Evolutionary conservation across 805 yeast species (phyloP), one percentile per base, ranked within the genome.

Genomic region (Candida chauliodis): DNA sequence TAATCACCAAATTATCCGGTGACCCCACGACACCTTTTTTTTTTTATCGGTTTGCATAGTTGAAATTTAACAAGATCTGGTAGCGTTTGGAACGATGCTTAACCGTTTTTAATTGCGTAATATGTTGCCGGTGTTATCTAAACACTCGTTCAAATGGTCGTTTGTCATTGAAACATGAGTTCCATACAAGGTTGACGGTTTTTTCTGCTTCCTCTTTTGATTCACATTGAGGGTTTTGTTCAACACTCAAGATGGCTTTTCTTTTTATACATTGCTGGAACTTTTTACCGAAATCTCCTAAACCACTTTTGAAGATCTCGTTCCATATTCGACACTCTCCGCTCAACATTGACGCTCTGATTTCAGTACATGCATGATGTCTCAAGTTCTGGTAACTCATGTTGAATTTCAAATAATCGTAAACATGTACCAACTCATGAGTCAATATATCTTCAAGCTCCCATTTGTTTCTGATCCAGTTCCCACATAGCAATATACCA

Each of bases 361-460:
- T 87, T 59, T 93, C 99, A 1, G 97, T 82, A 59, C 99, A 93
- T 1, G 99, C 99, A 56, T 91, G 98, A 55, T 93, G 99, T 52
- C 79, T 77, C 54, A 93, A 66, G 59, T 91, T 78, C 40, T 73
- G 53, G 84, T 96, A 84, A 59, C 93, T 87, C 2, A 93, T 89
- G 38, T 87, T 69, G 69, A 93, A 93, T 58, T 88, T 83, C 47
- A 86, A 68, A 53, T 89, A 81, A 61, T 93, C 99, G 60, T 87
- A 93, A 45, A 89, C 93, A 60, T 93, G 99, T 23, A 93, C 79
- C 58, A 93, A 69, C 56, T 93, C 99, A 56, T 93, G 99, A 2
- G 97, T 75, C 45, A 93, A 63, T 0, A 95, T 86, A 53, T 93
- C 98, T 55, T 91, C 97, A 41, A 89, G 61, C 51, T 87, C 95